phyloP scores from a whole-genome alignment of 495 filamentous ascomycete genomes.

The Aspergillus bridgeri region DNA sequence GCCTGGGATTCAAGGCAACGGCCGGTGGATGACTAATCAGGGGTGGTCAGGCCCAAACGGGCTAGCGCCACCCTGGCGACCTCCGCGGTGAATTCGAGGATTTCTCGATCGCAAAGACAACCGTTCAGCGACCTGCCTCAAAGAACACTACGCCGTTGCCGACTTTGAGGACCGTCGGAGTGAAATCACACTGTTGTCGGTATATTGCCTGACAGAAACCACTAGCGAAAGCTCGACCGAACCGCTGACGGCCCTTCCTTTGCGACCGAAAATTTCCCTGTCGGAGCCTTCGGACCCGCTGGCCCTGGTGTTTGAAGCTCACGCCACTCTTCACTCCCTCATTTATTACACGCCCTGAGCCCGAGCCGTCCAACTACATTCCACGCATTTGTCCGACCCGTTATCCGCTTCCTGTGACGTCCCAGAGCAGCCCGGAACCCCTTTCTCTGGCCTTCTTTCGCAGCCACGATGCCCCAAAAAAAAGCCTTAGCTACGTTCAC shows the following conservation, averaged over 20 bases:
- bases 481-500: slow-evolving; percentile 77
- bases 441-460: slow-evolving; percentile 1
- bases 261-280: slow-evolving; percentile 4
- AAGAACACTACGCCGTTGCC: not conserved
- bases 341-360: slow-evolving; percentile 15
- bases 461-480: slow-evolving; percentile 45
- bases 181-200: not conserved
- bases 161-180: not conserved
- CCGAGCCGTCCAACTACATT: slow-evolving; percentile 9
- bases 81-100: not conserved
- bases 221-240: not conserved
- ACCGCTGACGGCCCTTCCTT: not conserved
- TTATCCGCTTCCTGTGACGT: not conserved
- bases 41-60: not conserved
- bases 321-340: slow-evolving; percentile 21
- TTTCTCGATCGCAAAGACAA: not conserved
- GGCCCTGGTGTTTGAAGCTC: slow-evolving; percentile 20
- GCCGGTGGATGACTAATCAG: not conserved
- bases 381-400: slow-evolving; percentile 7
- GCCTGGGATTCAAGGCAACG: not conserved
- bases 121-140: not conserved
- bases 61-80: not conserved
- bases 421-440: not conserved
- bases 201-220: not conserved
- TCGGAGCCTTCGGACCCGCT: slow-evolving; percentile 21